Percentiles rank a stretch among this genome's conserved stretches.
Conservation (phyloP, 768 basidiomycete genomes). For the Crassisporium funariophilum region DNA sequence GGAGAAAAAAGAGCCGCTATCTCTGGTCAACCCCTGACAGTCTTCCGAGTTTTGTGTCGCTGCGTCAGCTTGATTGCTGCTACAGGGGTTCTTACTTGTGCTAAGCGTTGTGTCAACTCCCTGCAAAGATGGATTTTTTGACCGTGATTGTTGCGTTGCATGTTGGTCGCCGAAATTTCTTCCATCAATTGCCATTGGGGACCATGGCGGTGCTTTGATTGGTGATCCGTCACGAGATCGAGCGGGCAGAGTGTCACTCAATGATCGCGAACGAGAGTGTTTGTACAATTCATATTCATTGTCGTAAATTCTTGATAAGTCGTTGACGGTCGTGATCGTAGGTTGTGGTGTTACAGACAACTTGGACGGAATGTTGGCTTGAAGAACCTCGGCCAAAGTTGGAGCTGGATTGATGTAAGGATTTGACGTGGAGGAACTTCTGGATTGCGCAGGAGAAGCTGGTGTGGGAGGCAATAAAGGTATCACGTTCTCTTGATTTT, state of each 20-base stretch:
- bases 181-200: conserved; percentile 1
- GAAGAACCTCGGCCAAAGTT: conserved; percentile 29
- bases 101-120: neutral
- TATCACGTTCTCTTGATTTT: conserved; percentile 14
- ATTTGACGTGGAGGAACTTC: conserved; percentile 27
- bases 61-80: neutral
- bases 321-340: neutral
- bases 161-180: neutral
- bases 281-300: no score
- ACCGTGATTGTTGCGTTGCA: conserved; percentile 8
- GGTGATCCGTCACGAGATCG: conserved; percentile 14
- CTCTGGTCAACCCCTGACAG: no score
- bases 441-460: conserved; percentile 8
- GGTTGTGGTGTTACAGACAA: neutral
- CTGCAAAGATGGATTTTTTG: no score
- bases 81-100: neutral
- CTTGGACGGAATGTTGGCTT: neutral
- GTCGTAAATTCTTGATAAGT: neutral
- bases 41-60: no score
- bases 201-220: conserved; percentile 7
- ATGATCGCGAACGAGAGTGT: no score
- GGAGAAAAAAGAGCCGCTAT: no score
- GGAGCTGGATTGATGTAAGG: conserved; percentile 53
- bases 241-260: no score
- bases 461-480: no score